Conservation (phyloP, 306 rosid genomes). For the Hippophae rhamnoides region DNA sequence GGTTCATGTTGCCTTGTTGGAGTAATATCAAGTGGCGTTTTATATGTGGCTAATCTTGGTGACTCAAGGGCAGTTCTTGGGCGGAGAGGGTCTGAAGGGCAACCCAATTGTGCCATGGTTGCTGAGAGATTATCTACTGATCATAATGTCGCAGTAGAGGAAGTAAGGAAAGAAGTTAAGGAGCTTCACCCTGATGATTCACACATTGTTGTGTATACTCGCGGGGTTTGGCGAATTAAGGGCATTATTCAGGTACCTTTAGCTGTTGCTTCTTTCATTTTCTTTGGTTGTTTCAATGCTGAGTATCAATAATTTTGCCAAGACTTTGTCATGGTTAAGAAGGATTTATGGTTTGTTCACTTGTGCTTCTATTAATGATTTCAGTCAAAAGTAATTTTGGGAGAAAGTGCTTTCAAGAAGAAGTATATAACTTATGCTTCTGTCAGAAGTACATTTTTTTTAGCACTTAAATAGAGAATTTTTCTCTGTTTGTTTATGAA, state of each 20-base stretch:
- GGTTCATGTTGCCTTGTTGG: conserved; percentile 71
- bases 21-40: conserved; percentile 35
- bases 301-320: not conserved
- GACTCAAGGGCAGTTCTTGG: conserved; percentile 72
- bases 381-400: too few species aligned
- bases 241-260: conserved; percentile 60
- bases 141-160: conserved; percentile 59
- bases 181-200: conserved; percentile 70
- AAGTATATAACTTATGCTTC: too few species aligned
- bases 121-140: conserved; percentile 62
- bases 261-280: not conserved
- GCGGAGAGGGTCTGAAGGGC: conserved; percentile 25
- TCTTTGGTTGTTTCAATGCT: not conserved
- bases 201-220: conserved; percentile 42
- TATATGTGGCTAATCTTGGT: conserved; percentile 61
- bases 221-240: conserved; percentile 62
- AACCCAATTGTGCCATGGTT: conserved; percentile 21
- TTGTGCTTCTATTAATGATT: too few species aligned
- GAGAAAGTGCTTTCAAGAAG: too few species aligned
- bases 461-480: too few species aligned
- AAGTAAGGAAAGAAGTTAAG: conserved; percentile 55
- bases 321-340: not conserved
- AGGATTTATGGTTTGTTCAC: too few species aligned
- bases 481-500: too few species aligned
- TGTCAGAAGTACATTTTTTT: too few species aligned